Conservation (phyloP, 2,329 filamentous ascomycete genomes). For the Aspergillus puulaauensis region DNA sequence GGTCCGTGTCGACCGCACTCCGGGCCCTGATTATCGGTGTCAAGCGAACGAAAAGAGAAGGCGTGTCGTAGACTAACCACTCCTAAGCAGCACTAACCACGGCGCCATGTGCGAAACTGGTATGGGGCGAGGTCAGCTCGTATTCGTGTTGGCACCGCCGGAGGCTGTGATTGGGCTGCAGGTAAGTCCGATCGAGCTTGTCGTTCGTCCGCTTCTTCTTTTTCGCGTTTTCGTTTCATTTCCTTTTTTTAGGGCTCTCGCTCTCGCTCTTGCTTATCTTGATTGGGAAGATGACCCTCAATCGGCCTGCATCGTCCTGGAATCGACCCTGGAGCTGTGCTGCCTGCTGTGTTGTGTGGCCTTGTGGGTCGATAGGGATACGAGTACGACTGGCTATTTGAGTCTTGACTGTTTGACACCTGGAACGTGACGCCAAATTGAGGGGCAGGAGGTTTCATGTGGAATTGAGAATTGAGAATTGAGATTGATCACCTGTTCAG, state of each 20-base stretch:
- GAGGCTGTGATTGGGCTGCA: background rate
- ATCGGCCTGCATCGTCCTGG: too few species aligned
- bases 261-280: too few species aligned
- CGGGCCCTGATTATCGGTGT: background rate
- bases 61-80: background rate
- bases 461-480: background rate
- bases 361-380: too few species aligned
- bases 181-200: background rate
- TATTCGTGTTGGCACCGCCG: background rate
- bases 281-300: too few species aligned
- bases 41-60: background rate
- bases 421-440: too few species aligned
- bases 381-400: too few species aligned
- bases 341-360: too few species aligned
- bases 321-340: too few species aligned
- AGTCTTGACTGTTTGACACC: too few species aligned
- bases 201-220: background rate
- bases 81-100: background rate
- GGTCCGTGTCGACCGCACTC: background rate
- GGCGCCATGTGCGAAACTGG: too few species aligned
- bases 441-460: background rate
- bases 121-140: background rate
- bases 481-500: background rate
- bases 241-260: too few species aligned
- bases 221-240: background rate